Percentiles rank a stretch among this genome's conserved stretches.
Evolutionary conservation across 2,329 filamentous ascomycete genomes (phyloP).

Genomic region (Stenocarpella maydis): DNA sequence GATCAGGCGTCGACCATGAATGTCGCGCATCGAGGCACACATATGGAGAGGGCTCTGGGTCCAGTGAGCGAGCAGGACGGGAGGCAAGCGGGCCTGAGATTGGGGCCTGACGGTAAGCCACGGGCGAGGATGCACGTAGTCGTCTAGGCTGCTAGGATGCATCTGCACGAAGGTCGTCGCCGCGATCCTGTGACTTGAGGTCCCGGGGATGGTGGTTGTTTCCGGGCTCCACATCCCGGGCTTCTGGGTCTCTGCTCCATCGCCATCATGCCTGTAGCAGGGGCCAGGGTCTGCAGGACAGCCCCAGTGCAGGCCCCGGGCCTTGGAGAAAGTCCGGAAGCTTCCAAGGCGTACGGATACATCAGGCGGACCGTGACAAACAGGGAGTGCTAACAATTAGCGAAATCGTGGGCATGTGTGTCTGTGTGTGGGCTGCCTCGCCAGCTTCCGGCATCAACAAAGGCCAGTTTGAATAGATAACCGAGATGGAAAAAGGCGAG

Average conservation of each 20-base stretch:
- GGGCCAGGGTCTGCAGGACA: constrained; percentile 13
- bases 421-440: background rate
- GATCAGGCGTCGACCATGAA: constrained; percentile 10
- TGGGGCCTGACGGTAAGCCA: constrained; percentile 13
- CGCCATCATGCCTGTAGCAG: constrained; percentile 14
- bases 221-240: constrained; percentile 23
- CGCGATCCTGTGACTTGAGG: constrained; percentile 16
- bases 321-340: constrained; percentile 2
- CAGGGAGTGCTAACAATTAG: background rate
- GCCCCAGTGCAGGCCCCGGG: background rate
- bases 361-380: background rate
- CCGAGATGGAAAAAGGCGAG: background rate
- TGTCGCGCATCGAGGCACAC: background rate
- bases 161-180: constrained; percentile 2
- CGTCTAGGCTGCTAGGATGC: constrained; percentile 15
- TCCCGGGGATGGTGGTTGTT: constrained; percentile 16
- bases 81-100: constrained; percentile 19
- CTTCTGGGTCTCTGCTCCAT: constrained; percentile 8
- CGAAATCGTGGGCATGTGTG: too few species aligned
- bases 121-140: background rate
- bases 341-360: background rate
- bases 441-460: background rate
- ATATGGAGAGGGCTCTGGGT: background rate
- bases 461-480: background rate
- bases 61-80: background rate